Base-by-base conservation (phyloP, 1,284 basidiomycete species). In the Termitomyces sp. region DNA sequence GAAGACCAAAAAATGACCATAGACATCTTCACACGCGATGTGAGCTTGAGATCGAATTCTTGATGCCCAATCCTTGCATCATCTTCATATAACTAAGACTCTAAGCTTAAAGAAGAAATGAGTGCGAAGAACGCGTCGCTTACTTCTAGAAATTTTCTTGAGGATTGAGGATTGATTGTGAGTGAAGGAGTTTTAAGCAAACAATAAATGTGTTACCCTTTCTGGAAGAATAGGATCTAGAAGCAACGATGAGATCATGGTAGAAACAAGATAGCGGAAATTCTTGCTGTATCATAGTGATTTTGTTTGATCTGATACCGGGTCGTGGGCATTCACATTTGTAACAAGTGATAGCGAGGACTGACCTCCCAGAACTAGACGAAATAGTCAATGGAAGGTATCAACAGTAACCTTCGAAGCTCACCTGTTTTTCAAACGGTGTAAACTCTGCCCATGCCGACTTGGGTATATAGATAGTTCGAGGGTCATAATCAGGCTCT, bases 1-100 rank as follows among this genome's bases (percentile, higher is more conserved):
- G 13, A 0, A 13, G 9, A 26, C 18, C 0, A 35, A 26, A 9
- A 6, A 9, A 57, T 77, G 57, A 90, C 93, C 94, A 97, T 97
- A 57, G 90, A 95, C 97, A 99, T 99, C 72, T 98, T 99, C 52
- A 97, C 95, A 52, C 92, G 76, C 44, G 86, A 82, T 1, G 93
- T 95, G 35, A 95, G 76, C 67, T 97, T 97, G 54, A 97, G 71
- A 63, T 97, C 94, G 64, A 97, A 97, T 55, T 95, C 86, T 60
- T 86, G 86, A 66, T 97, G 91, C 0, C 94, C 94, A 53, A 92
- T 82, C 38, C 86, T 78, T 0, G 94, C 95, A 68, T 97, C 94
- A 56, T 96, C 90, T 70, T 97, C 94, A 63, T 97, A 97, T n/a
- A 97, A 72, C 81, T 95, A 72, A 49, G 70, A 62, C 54, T 73